Percentiles rank a stretch among this genome's conserved stretches.
Conservation (phyloP, 345 rosid species). For the Populus alba region DNA sequence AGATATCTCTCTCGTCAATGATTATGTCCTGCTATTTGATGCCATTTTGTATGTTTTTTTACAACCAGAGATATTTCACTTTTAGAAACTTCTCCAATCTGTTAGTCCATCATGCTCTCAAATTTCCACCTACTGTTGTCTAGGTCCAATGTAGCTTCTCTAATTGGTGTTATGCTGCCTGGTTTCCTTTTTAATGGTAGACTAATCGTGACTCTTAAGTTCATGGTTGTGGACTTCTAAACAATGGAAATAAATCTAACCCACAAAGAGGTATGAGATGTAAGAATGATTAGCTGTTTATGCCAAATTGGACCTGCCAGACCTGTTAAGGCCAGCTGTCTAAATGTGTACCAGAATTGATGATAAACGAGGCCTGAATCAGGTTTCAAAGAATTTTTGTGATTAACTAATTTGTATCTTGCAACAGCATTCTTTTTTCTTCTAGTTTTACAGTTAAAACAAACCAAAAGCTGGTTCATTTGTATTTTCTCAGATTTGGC, state of each 20-base stretch:
- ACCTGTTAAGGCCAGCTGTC: neutral
- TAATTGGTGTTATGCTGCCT: neutral
- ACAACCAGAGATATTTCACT: neutral
- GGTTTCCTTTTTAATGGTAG: neutral
- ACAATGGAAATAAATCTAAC: neutral
- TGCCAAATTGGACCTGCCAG: neutral
- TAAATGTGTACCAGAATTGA: neutral
- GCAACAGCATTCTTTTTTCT: neutral
- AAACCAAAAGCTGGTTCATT: neutral
- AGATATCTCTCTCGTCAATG: neutral
- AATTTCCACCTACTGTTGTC: neutral
- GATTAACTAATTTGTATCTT: neutral
- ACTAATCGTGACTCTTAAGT: neutral
- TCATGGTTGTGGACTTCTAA: neutral
- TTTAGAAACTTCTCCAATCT: neutral
- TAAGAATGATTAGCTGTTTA: neutral
- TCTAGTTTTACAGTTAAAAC: neutral
- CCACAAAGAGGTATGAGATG: neutral
- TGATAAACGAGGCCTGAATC: neutral
- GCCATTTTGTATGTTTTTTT: neutral
- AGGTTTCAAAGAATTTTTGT: neutral
- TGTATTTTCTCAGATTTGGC: neutral
- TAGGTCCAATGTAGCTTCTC: neutral
- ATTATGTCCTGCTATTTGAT: neutral
- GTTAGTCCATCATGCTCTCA: neutral